Evolutionary conservation across 73 alveolate genomes (phyloP).

Genomic region (Breviolum minutum): DNA sequence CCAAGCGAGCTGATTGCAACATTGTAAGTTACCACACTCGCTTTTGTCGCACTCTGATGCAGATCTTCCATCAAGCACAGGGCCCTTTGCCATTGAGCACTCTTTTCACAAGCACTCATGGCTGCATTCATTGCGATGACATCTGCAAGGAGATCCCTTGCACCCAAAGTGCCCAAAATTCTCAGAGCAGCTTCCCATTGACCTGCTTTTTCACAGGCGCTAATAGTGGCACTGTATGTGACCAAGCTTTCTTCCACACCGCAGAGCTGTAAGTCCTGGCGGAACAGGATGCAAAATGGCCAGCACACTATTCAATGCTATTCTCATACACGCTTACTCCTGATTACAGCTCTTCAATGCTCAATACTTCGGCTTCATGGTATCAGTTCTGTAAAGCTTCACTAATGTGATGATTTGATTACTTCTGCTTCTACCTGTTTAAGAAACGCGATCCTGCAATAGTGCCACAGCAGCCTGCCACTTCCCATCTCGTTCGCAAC

Average conservation of each 20-base stretch:
- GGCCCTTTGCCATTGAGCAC: constrained; percentile 11
- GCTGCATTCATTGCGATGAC: constrained; percentile 20
- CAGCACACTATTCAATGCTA: no score
- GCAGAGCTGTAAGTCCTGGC: constrained; percentile 1
- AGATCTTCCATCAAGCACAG: constrained; percentile 8
- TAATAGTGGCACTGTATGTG: constrained; percentile 22
- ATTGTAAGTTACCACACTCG: constrained; percentile 15
- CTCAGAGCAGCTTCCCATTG: constrained; percentile 31
- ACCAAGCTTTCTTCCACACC: background rate
- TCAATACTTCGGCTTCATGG: no score
- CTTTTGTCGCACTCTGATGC: background rate
- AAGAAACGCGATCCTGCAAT: background rate
- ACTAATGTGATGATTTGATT: background rate
- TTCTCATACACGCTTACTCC: no score
- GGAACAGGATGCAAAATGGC: background rate
- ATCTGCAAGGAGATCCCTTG: background rate
- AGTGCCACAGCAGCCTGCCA: constrained; percentile 64
- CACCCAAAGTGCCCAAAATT: background rate
- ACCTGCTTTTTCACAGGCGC: constrained; percentile 51
- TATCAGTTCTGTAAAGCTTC: background rate
- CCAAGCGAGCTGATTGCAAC: constrained; percentile 44
- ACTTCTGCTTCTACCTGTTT: background rate
- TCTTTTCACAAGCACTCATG: constrained; percentile 44
- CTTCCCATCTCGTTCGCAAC: constrained; percentile 52
- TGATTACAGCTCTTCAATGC: no score